Conservation (phyloP, 1,284 basidiomycete genomes). For the Pseudozyma sp. region DNA sequence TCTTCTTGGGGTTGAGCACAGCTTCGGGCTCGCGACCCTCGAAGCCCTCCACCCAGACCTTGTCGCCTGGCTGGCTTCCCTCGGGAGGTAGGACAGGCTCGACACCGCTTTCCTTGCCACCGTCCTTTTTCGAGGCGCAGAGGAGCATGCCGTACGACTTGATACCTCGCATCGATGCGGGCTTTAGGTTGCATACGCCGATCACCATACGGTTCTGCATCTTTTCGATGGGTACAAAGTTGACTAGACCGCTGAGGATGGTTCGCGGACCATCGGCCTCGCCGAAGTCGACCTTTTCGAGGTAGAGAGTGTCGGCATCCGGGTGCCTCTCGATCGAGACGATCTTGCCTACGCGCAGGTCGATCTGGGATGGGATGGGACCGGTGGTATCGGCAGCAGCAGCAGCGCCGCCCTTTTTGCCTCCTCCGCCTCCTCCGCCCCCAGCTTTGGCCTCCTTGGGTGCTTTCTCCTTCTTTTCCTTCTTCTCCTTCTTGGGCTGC, state of each 20-base stretch:
- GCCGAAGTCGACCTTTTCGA: conserved; percentile 68
- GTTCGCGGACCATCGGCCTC: conserved; percentile 66
- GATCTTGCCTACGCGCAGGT: conserved; percentile 67
- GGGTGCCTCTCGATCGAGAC: conserved; percentile 65
- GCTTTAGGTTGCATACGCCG: conserved; percentile 68
- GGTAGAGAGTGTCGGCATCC: conserved; percentile 67
- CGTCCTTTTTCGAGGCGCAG: conserved; percentile 64
- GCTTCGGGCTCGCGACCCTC: conserved; percentile 63
- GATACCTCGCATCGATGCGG: conserved; percentile 67
- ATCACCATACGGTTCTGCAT: conserved; percentile 67
- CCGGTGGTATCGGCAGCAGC: conserved; percentile 49
- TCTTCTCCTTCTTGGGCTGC: conserved; percentile 50
- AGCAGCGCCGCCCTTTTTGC: conserved; percentile 49
- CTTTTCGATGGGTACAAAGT: conserved; percentile 67
- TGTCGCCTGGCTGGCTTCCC: conserved; percentile 61
- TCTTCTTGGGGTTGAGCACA: conserved; percentile 68
- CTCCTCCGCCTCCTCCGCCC: conserved; percentile 48
- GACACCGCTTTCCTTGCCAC: conserved; percentile 66
- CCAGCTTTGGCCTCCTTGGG: conserved; percentile 59
- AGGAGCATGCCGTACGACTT: conserved; percentile 68
- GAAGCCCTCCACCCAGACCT: conserved; percentile 66
- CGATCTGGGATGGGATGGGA: conserved; percentile 63
- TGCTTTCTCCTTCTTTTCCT: conserved; percentile 62
- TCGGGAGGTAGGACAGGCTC: conserved; percentile 65
- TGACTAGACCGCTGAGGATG: conserved; percentile 66